phyloP scores from a whole-genome alignment of 805 yeast genomes.

The Kazachstania bromeliacearum region DNA sequence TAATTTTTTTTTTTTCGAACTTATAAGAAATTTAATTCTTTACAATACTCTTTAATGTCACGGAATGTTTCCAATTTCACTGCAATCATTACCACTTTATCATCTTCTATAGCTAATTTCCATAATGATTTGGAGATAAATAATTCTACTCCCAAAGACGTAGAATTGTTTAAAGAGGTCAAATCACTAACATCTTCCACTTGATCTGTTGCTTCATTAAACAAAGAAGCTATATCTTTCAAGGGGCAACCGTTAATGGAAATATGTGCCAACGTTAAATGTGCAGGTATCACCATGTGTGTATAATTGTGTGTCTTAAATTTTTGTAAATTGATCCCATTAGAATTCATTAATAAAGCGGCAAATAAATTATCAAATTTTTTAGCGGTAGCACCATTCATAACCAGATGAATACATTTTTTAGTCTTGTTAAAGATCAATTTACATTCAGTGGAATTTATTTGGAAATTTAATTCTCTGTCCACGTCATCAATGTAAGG shows the following conservation, averaged over 20 bases:
- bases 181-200: slow-evolving; percentile 10
- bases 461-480: slow-evolving; percentile 37
- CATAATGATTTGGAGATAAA: slow-evolving; percentile 17
- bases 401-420: slow-evolving; percentile 16
- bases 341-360: slow-evolving; percentile 5
- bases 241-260: background rate
- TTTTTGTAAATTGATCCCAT: background rate
- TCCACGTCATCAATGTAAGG: slow-evolving; percentile 35
- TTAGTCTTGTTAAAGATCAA: slow-evolving; percentile 26
- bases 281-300: background rate
- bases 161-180: no score
- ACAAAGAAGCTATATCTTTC: background rate
- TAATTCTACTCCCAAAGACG: slow-evolving; percentile 11
- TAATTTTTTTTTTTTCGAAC: no score
- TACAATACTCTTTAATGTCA: slow-evolving; percentile 13
- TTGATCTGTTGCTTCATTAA: slow-evolving; percentile 7
- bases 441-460: slow-evolving; percentile 26
- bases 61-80: slow-evolving; percentile 15
- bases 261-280: slow-evolving; percentile 1
- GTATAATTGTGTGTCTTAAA: background rate
- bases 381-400: slow-evolving; percentile 12
- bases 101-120: slow-evolving; percentile 15
- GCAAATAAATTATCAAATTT: slow-evolving; percentile 13
- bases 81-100: slow-evolving; percentile 14
- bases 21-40: slow-evolving; percentile 11